Percentiles rank a stretch among this genome's conserved stretches.
These are phyloP conservation scores for Fusarium haematococcum DNA, from an alignment of 2,329 filamentous ascomycete genomes.

Conservation along the genomic window DNA sequence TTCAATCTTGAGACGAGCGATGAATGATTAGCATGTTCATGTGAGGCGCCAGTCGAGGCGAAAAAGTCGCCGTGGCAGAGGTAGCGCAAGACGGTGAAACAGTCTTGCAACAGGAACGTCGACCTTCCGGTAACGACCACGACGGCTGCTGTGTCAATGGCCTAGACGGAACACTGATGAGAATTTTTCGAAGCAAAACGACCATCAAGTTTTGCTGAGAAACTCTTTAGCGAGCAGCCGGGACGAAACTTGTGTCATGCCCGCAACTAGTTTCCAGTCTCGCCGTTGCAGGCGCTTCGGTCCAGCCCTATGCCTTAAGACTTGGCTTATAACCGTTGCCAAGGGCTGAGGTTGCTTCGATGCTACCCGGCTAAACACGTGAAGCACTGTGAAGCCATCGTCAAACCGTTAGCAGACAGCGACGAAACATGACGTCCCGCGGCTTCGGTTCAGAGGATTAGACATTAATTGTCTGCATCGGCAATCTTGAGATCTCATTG, in stretches of 20 bases:
- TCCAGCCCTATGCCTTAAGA: constrained; percentile 21
- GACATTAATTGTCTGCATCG: neutral
- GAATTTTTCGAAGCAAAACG: constrained; percentile 9
- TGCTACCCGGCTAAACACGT: constrained; percentile 14
- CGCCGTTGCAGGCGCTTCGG: constrained; percentile 20
- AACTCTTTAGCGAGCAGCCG: neutral
- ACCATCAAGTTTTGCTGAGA: neutral
- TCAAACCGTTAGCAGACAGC: neutral
- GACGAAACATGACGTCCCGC: neutral
- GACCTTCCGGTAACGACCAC: constrained; percentile 20
- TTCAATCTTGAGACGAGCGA: neutral
- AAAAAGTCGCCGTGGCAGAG: constrained; percentile 13
- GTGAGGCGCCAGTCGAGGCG: constrained; percentile 25
- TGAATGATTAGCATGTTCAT: constrained; percentile 2
- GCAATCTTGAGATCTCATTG: constrained; percentile 3
- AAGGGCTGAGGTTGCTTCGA: constrained; percentile 4
- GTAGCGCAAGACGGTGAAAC: constrained; percentile 40
- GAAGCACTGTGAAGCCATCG: neutral
- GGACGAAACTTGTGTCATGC: constrained; percentile 24
- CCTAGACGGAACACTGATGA: constrained; percentile 27
- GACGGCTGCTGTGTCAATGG: constrained; percentile 39
- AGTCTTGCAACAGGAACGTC: constrained; percentile 36
- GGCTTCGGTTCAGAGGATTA: neutral
- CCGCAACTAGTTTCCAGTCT: constrained; percentile 5
- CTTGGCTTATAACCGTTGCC: constrained; percentile 10